phyloP scores from a whole-genome alignment of 108 stramenopile genomes.

The Mediolabrus comicus region DNA sequence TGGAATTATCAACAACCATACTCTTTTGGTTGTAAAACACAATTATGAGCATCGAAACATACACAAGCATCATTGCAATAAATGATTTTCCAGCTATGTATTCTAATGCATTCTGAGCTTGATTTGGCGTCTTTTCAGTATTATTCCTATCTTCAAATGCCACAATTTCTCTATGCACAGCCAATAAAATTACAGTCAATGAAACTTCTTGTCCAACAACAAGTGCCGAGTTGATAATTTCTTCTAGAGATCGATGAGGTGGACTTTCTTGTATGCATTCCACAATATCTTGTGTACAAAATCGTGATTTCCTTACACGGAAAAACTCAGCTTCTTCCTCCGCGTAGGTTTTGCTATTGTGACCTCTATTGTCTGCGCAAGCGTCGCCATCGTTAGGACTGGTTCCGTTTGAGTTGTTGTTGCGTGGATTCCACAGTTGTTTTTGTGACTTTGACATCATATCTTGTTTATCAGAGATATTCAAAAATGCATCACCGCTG shows the following conservation, averaged over 20 bases:
- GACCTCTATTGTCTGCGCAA: not conserved
- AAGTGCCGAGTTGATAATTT: conserved; percentile 23
- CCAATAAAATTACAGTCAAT: conserved; percentile 55
- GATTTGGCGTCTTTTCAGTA: not conserved
- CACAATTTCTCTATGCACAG: conserved; percentile 48
- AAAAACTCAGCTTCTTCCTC: not conserved
- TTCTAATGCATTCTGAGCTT: not conserved
- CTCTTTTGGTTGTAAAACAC: conserved; percentile 15
- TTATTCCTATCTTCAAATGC: not conserved
- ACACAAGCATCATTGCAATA: conserved; percentile 22
- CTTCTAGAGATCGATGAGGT: conserved; percentile 9
- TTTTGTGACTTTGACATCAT: not conserved
- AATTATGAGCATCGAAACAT: conserved; percentile 42
- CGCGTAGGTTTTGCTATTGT: not conserved
- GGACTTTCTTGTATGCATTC: not conserved
- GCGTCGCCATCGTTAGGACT: not conserved
- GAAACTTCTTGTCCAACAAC: conserved; percentile 77
- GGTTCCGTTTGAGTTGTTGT: not conserved
- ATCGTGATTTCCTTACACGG: not conserved
- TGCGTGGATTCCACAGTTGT: conserved; percentile 4
- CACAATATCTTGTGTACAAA: not conserved
- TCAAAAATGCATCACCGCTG: no score
- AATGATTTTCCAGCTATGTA: conserved; percentile 2
- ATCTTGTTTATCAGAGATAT: not conserved
- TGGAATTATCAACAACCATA: not conserved